Evolutionary conservation across 1,284 basidiomycete species (phyloP), one percentile per base, ranked within the genome.

Genomic region (Ceratobasidium sp.): DNA sequence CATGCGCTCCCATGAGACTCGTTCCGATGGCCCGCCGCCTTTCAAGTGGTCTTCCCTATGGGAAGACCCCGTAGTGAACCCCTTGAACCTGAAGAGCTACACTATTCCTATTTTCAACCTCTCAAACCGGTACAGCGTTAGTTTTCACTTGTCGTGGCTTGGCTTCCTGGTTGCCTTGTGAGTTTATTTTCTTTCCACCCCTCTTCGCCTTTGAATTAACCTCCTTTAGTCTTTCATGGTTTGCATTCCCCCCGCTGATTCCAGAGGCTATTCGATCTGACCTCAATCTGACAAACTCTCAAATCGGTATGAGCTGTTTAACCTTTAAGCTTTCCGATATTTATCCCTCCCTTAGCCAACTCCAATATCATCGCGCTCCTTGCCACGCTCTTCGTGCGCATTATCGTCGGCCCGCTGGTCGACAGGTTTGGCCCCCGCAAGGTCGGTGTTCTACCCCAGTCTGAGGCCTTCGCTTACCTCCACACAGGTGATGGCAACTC

Each of bases 181-280:
- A 70, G 75, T 73, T 3, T 12, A 8, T n/a, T 13, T 22, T 6
- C 40, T 29, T 12, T 71, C 64, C 25, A 42, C 73, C 70, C 74
- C 20, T 5, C 73, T 1, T 10, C 42, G 4, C 40, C 38, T 64
- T 31, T 20, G 75, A 70, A 75, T 76, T 55, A 73, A 77, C 40
- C 75, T 20, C 8, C 75, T 3, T 13, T 43, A 80, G 79, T 72
- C 75, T 87, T 22, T 83, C 85, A 15, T 89, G 87, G 87, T 89
- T 89, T 71, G 86, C 87, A 0, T 88, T 88, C 74, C 80, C 86
- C 17, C 86, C 87, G 0, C 80, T 89, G 10, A 82, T 87, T 50
- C 83, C 86, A 0, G 85, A 87, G 43, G 85, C 83, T 3, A 86
- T 89, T 76, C 84, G 82, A 70, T 73, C 74, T 5, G 87, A 89